phyloP scores from a whole-genome alignment of 495 filamentous ascomycete genomes.

The Neurospora terricola region DNA sequence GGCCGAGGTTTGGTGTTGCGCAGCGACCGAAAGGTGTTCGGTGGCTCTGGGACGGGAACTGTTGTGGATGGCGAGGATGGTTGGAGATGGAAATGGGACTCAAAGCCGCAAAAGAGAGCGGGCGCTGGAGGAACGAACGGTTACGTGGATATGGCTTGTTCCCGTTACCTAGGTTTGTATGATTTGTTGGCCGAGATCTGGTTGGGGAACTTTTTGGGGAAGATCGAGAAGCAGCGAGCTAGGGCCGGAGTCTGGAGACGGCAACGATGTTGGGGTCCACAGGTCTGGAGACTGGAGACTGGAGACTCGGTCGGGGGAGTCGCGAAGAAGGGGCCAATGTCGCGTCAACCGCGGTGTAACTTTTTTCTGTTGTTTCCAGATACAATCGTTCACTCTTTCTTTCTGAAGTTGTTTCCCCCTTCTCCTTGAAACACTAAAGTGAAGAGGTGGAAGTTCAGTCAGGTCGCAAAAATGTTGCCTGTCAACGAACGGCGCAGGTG shows the following conservation, averaged over 20 bases:
- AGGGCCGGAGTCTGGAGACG: neutral
- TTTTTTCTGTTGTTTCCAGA: neutral
- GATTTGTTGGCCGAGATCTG: neutral
- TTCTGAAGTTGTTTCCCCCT: neutral
- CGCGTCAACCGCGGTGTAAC: neutral
- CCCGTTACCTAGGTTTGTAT: neutral
- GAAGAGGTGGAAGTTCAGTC: neutral
- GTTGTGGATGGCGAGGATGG: neutral
- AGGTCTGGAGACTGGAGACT: neutral
- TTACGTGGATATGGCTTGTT: neutral
- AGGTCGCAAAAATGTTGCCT: neutral
- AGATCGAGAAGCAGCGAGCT: neutral
- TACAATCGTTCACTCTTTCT: neutral
- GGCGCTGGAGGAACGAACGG: neutral
- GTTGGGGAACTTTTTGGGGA: neutral
- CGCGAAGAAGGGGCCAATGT: neutral
- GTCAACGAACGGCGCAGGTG: neutral
- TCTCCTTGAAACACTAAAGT: neutral
- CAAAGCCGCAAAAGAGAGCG: neutral
- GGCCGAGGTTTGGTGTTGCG: neutral
- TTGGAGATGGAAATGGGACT: neutral
- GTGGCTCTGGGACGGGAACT: neutral
- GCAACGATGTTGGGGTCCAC: neutral
- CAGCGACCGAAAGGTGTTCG: neutral
- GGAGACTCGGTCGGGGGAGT: neutral